Evolutionary conservation across 495 filamentous ascomycete genomes (phyloP).

Genomic region (Aspergillus nanangensis): DNA sequence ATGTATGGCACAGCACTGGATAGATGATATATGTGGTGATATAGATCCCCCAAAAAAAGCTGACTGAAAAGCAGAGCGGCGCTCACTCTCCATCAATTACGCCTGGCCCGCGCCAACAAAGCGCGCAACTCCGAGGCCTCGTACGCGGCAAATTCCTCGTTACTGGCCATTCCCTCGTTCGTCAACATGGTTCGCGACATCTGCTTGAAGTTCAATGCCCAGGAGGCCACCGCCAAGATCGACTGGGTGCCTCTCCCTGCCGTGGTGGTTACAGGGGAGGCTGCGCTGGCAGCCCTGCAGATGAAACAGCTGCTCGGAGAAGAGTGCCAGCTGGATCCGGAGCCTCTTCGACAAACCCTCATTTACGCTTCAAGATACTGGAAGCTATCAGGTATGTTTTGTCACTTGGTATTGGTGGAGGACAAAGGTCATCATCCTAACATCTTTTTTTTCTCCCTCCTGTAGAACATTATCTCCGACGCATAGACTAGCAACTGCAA

Average conservation of each 20-base stretch:
- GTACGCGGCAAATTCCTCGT: background rate
- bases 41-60: background rate
- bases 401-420: too few species aligned
- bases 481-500: background rate
- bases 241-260: slow-evolving; percentile 4
- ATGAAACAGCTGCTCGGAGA: background rate
- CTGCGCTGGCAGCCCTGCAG: background rate
- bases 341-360: background rate
- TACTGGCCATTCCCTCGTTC: background rate
- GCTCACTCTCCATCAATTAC: background rate
- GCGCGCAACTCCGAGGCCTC: too few species aligned
- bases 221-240: background rate
- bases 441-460: too few species aligned
- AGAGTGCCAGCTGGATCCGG: background rate
- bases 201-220: background rate
- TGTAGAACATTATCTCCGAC: background rate
- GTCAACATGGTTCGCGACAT: slow-evolving; percentile 7
- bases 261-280: slow-evolving; percentile 1
- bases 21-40: too few species aligned
- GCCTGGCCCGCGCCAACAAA: background rate
- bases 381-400: background rate
- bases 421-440: too few species aligned
- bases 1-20: too few species aligned
- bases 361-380: background rate
- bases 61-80: background rate